Conservation (phyloP, 192 early-diverging fungal genomes). For the Coemansia sp. region DNA sequence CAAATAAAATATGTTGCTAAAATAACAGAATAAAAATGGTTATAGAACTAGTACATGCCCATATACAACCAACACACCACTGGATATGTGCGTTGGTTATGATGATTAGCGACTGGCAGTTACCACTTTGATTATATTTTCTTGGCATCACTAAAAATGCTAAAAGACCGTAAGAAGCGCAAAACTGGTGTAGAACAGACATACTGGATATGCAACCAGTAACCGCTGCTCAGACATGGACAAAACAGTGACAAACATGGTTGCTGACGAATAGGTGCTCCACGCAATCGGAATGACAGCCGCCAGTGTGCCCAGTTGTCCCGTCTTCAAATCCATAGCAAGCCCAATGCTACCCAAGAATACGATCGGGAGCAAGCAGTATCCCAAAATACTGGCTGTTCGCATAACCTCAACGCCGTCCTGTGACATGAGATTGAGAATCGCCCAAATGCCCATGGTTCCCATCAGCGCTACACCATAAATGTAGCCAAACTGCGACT, state of each 20-base stretch:
- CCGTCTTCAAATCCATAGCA: conserved; percentile 66
- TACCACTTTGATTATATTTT: too few relatives aligned
- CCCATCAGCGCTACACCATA: conserved; percentile 93
- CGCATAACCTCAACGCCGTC: conserved; percentile 79
- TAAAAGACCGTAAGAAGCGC: conserved; percentile 90
- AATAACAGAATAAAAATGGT: neutral
- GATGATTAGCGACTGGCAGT: too few relatives aligned
- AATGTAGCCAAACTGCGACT: conserved; percentile 96
- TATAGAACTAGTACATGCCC: too few relatives aligned
- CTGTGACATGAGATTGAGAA: conserved; percentile 94
- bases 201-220: conserved; percentile 92
- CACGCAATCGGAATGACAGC: conserved; percentile 76
- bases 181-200: conserved; percentile 89
- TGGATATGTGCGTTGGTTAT: too few relatives aligned
- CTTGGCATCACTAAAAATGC: conserved; percentile 1
- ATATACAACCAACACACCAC: too few relatives aligned
- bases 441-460: conserved; percentile 75
- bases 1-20: neutral
- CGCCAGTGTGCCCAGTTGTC: conserved; percentile 57
- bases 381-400: conserved; percentile 93
- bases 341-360: conserved; percentile 77
- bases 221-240: conserved; percentile 90
- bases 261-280: conserved; percentile 92
- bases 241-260: conserved; percentile 92
- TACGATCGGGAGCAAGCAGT: conserved; percentile 95